phyloP scores from a whole-genome alignment of 129 eudicot genomes.

The Centaurea solstitialis region DNA sequence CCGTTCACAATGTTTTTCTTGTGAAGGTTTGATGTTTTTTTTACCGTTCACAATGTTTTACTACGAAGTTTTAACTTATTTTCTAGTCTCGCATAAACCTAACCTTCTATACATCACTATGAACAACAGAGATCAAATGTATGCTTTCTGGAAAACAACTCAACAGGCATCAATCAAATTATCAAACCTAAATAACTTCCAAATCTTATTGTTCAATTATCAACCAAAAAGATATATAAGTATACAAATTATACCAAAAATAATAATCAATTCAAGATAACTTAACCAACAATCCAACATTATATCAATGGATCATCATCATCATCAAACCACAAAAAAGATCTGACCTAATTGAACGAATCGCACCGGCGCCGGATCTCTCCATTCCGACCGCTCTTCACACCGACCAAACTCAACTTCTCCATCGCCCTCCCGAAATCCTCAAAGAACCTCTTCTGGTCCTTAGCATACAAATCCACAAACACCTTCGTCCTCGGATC shows the following conservation, averaged over 20 bases:
- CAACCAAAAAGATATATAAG: conserved; percentile 2
- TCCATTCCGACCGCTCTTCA: conserved; percentile 62
- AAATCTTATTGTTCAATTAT: neutral
- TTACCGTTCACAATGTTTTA: too few relatives aligned
- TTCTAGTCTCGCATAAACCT: too few relatives aligned
- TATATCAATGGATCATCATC: neutral
- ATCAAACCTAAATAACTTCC: neutral
- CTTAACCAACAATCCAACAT: neutral
- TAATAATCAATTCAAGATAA: conserved; percentile 1
- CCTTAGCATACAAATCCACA: conserved; percentile 40
- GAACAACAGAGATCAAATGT: neutral
- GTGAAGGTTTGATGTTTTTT: too few relatives aligned
- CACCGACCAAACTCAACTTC: conserved; percentile 65
- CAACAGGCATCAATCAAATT: neutral
- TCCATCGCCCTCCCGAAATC: conserved; percentile 72
- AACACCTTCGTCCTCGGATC: conserved; percentile 55
- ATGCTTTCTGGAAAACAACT: neutral
- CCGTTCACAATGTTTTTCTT: too few relatives aligned
- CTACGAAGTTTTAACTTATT: too few relatives aligned
- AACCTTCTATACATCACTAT: neutral
- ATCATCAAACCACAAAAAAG: too few relatives aligned
- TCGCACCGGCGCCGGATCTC: conserved; percentile 88
- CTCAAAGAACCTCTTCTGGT: conserved; percentile 53
- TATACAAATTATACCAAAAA: conserved; percentile 30
- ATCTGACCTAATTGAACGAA: conserved; percentile 47